Base-by-base conservation (phyloP, 305 asterid genomes). In the Caryopteris hybrid region DNA sequence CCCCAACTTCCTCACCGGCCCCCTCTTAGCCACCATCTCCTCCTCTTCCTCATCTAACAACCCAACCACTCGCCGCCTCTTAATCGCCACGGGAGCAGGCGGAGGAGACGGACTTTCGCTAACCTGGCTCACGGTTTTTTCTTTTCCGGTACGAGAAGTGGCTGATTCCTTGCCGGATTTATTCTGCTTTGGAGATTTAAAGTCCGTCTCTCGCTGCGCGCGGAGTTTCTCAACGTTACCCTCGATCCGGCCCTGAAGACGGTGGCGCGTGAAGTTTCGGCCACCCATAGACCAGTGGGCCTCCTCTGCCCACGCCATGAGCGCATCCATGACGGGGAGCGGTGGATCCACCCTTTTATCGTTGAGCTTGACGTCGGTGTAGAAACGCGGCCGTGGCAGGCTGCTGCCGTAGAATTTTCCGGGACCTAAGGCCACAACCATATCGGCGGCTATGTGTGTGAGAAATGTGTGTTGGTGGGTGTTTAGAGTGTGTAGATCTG, bases 281-380 rank as follows among this genome's bases (percentile, higher is more conserved):
- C 96, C 99, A 1, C 99, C 97, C 99, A 93, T 93, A 3, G 96
- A 88, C 99, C 97, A 93, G 72, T 93, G 99, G 8, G 96, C 99
- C 57, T 88, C 96, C 56, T 83, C 46, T 11, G 99, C 96, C 99
- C 99, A 93, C 7, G 83, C 51, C 72, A 88, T 62, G 1, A 93
- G 75, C 3, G 97, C 86, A 54, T 76, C 97, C 81, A 72, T 74
- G 52, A 93, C 95, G 0, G 96, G 29, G 3, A 52, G 70, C 0
- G 97, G 96, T 50, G 99, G 99, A 55, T 91, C 96, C 2, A 91
- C 87, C n/a, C 96, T 68, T 16, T 81, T 80, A 3, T 67, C 82
- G 75, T 72, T 86, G 73, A 75, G 43, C 59, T 85, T 87, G 34
- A 84, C 85, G 65, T 87, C 94, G 16, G 90, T 69, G 84, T 87